These are phyloP conservation scores for Fistulinella prunicolor DNA, from an alignment of 768 basidiomycete genomes.

Conservation along the genomic window DNA sequence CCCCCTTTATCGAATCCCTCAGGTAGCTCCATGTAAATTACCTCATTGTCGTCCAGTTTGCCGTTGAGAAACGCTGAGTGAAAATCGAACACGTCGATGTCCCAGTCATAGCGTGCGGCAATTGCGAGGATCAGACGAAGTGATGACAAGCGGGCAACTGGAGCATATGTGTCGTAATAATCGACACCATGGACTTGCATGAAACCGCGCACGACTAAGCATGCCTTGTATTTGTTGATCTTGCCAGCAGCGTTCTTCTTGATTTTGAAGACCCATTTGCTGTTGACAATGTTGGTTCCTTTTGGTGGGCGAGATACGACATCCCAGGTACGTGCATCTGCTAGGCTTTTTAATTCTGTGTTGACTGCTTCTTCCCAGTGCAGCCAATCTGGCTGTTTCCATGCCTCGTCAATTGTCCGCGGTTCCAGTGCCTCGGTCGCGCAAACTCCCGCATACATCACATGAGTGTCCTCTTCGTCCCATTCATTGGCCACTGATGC, in stretches of 20 bases:
- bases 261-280: constrained; percentile 41
- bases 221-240: constrained; percentile 21
- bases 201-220: background rate
- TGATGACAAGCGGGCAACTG: background rate
- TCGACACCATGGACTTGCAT: background rate
- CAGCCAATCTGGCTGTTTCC: background rate
- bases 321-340: background rate
- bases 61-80: background rate
- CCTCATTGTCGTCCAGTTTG: constrained; percentile 15
- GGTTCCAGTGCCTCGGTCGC: background rate
- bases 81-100: background rate
- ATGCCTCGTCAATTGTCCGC: background rate
- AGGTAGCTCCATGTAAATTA: constrained; percentile 44
- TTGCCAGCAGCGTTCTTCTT: constrained; percentile 38
- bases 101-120: background rate
- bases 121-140: background rate
- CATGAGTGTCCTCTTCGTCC: background rate
- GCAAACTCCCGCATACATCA: background rate
- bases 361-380: background rate
- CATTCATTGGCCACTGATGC: background rate
- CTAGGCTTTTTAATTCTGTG: background rate
- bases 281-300: constrained; percentile 6
- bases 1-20: constrained; percentile 19
- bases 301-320: background rate
- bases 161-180: background rate